Percentiles rank a stretch among this genome's conserved stretches.
Conservation (phyloP, 2,329 filamentous ascomycete genomes). For the Lecanicillium sp. region DNA sequence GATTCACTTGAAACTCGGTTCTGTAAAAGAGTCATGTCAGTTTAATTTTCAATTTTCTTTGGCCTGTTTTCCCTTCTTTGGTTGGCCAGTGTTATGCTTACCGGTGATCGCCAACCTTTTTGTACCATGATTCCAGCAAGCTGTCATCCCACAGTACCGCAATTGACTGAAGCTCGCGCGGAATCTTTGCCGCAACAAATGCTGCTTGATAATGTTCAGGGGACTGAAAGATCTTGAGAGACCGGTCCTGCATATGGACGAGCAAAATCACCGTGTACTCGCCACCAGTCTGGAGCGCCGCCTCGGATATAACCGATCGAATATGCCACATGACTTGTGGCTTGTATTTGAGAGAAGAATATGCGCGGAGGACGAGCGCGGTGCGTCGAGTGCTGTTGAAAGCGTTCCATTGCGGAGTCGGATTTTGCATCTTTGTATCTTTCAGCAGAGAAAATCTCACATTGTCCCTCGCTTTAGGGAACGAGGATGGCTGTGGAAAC, state of each 20-base stretch:
- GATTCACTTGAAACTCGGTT: constrained; percentile 24
- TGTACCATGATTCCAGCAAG: constrained; percentile 59
- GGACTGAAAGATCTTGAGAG: constrained; percentile 46
- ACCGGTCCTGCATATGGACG: constrained; percentile 51
- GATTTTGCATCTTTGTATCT: constrained; percentile 10
- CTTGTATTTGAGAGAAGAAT: constrained; percentile 46
- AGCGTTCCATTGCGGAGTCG: too few species aligned
- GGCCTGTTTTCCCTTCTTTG: background rate
- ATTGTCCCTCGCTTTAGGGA: too few species aligned
- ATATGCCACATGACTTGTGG: constrained; percentile 53
- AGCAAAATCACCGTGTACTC: constrained; percentile 57
- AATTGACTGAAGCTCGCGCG: constrained; percentile 60
- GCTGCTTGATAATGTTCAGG: constrained; percentile 42
- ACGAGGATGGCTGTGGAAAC: constrained; percentile 27
- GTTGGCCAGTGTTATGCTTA: constrained; percentile 9
- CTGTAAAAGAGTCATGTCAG: constrained; percentile 9
- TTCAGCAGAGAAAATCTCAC: constrained; percentile 11
- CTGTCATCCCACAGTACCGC: constrained; percentile 61
- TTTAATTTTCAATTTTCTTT: too few species aligned
- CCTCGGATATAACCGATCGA: constrained; percentile 56
- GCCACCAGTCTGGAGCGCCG: constrained; percentile 50
- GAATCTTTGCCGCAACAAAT: constrained; percentile 39
- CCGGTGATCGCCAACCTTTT: constrained; percentile 45
- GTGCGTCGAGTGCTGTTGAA: constrained; percentile 19
- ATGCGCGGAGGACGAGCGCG: constrained; percentile 16